These are phyloP conservation scores for Jimgerdemannia flammicorona DNA, from an alignment of 192 early-diverging fungal genomes.

Conservation along the genomic window DNA sequence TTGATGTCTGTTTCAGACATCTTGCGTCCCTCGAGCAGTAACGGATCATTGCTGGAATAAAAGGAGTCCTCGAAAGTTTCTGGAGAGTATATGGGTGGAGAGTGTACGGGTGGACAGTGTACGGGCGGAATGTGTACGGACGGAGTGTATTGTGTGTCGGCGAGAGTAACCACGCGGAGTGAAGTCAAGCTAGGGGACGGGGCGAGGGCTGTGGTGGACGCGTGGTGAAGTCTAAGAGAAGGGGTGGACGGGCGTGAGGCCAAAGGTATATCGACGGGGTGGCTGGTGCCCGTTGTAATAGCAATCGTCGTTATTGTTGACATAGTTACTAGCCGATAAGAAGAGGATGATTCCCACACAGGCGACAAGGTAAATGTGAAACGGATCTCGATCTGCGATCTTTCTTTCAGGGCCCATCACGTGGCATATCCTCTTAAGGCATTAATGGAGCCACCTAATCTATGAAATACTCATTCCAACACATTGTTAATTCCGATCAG, in stretches of 20 bases:
- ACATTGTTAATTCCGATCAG: too few relatives aligned
- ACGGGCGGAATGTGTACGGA: neutral
- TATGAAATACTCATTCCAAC: too few relatives aligned
- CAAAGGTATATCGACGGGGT: neutral
- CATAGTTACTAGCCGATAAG: too few relatives aligned
- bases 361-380: too few relatives aligned
- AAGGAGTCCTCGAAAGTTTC: neutral
- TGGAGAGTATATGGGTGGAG: neutral
- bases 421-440: too few relatives aligned
- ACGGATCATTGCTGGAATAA: constrained; percentile 26
- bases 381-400: too few relatives aligned
- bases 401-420: too few relatives aligned
- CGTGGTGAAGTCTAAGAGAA: neutral
- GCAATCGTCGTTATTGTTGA: too few relatives aligned
- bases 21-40: constrained; percentile 31
- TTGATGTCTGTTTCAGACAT: constrained; percentile 48
- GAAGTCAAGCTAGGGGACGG: neutral
- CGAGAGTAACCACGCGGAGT: neutral
- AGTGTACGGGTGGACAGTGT: neutral
- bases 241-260: neutral
- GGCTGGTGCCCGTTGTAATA: neutral
- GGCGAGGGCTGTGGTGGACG: neutral
- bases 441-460: too few relatives aligned
- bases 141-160: neutral
- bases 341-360: too few relatives aligned